Conservation (phyloP, 2,329 filamentous ascomycete species). For the Botrytis deweyae region DNA sequence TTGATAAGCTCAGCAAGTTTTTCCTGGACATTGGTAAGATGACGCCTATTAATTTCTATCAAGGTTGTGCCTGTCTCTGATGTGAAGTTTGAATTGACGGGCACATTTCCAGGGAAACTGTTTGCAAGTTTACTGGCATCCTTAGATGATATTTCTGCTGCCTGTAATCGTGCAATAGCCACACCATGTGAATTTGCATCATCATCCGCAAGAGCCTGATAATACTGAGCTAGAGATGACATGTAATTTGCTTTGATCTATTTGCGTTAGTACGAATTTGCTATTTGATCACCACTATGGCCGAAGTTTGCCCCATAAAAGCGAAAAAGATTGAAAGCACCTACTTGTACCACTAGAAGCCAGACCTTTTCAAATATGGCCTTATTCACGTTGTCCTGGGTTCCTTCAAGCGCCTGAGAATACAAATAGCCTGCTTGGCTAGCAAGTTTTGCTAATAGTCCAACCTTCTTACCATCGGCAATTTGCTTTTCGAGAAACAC, state of each 20-base stretch:
- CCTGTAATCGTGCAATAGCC: slow-evolving; percentile 77
- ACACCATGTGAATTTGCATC: slow-evolving; percentile 84
- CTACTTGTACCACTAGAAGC: slow-evolving; percentile 76
- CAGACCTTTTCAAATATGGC: slow-evolving; percentile 94
- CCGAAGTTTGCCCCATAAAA: background rate
- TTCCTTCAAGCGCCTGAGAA: slow-evolving; percentile 80
- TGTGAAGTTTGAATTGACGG: slow-evolving; percentile 78
- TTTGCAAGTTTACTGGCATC: slow-evolving; percentile 76
- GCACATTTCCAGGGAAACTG: slow-evolving; percentile 76
- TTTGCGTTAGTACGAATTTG: slow-evolving; percentile 22
- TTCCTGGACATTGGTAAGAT: slow-evolving; percentile 76
- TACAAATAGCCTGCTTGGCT: slow-evolving; percentile 90
- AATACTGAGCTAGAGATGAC: slow-evolving; percentile 86
- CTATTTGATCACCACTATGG: background rate
- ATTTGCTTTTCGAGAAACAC: slow-evolving; percentile 97
- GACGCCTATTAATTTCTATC: slow-evolving; percentile 79
- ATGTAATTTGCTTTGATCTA: slow-evolving; percentile 78
- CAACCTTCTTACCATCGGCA: slow-evolving; percentile 87
- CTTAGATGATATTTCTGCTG: slow-evolving; percentile 74
- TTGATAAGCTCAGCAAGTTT: slow-evolving; percentile 75
- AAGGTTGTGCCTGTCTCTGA: slow-evolving; percentile 74
- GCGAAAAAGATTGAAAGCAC: slow-evolving; percentile 28
- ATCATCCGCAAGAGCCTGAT: slow-evolving; percentile 86
- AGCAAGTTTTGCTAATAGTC: slow-evolving; percentile 86
- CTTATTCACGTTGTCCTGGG: slow-evolving; percentile 88